Evolutionary conservation across 2,329 filamentous ascomycete genomes (phyloP).

Genomic region (Ustulina deusta): DNA sequence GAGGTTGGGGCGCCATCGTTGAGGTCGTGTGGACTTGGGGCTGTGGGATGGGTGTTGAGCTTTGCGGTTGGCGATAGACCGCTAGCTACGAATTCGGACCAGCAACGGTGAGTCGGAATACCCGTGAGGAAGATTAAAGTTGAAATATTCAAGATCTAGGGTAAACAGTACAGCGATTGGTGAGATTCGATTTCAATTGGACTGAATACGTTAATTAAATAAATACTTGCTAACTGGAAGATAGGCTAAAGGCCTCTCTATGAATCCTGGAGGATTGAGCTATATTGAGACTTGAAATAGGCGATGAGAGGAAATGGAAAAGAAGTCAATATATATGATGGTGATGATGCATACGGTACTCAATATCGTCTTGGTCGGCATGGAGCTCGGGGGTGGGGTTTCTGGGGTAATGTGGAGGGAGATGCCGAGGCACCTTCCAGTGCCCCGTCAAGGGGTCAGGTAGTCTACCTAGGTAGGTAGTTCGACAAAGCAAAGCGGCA

Average conservation of each 20-base stretch:
- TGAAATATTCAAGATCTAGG: background rate
- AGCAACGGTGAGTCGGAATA: background rate
- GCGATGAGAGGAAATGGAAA: background rate
- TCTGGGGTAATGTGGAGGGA: constrained; percentile 42
- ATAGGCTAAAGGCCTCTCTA: background rate
- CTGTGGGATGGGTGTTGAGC: constrained; percentile 4
- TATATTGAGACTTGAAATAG: background rate
- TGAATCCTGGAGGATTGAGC: background rate
- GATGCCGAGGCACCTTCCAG: constrained; percentile 47
- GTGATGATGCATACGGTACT: background rate
- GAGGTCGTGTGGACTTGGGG: background rate
- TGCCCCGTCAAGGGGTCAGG: background rate
- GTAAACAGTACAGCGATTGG: background rate
- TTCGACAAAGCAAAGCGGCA: background rate
- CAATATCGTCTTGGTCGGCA: background rate
- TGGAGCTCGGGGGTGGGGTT: constrained; percentile 38
- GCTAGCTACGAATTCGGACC: background rate
- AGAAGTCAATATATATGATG: background rate
- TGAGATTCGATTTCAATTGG: background rate
- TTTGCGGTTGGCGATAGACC: background rate
- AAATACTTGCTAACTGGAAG: background rate
- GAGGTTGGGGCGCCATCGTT: constrained; percentile 55
- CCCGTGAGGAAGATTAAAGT: background rate
- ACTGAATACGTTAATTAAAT: background rate
- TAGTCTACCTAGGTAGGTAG: background rate